Evolutionary conservation across 73 alveolate species (phyloP).

Genomic region (Paramecium caudatum): DNA sequence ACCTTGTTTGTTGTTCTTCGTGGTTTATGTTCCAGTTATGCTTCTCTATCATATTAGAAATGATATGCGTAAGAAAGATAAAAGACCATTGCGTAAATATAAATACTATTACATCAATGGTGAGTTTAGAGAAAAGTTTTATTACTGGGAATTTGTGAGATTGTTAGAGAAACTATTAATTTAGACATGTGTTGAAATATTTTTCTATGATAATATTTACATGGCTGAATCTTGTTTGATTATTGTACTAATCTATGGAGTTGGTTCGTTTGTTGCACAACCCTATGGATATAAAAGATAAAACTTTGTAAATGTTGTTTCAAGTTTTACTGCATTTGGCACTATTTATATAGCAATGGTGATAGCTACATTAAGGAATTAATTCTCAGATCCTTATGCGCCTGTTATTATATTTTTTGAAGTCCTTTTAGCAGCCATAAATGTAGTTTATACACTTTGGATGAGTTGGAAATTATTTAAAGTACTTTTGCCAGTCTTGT

Average conservation of each 20-base stretch:
- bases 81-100: constrained; percentile 35
- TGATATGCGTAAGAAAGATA: neutral
- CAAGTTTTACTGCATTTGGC: constrained; percentile 51
- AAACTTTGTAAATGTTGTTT: constrained; percentile 28
- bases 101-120: constrained; percentile 63
- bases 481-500: constrained; percentile 15
- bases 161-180: constrained; percentile 4
- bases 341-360: constrained; percentile 42
- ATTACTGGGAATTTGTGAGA: constrained; percentile 66
- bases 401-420: neutral
- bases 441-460: constrained; percentile 17
- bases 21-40: constrained; percentile 41
- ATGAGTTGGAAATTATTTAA: constrained; percentile 1
- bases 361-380: neutral
- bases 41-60: neutral
- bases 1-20: constrained; percentile 41
- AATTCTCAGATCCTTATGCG: neutral
- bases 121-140: constrained; percentile 48
- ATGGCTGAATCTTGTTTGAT: constrained; percentile 63
- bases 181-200: constrained; percentile 35
- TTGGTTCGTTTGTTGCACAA: neutral
- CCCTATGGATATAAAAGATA: constrained; percentile 61
- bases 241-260: constrained; percentile 25
- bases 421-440: neutral
- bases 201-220: neutral